phyloP scores from a whole-genome alignment of 352 stramenopile genomes.

The Phytopythium boreale region DNA sequence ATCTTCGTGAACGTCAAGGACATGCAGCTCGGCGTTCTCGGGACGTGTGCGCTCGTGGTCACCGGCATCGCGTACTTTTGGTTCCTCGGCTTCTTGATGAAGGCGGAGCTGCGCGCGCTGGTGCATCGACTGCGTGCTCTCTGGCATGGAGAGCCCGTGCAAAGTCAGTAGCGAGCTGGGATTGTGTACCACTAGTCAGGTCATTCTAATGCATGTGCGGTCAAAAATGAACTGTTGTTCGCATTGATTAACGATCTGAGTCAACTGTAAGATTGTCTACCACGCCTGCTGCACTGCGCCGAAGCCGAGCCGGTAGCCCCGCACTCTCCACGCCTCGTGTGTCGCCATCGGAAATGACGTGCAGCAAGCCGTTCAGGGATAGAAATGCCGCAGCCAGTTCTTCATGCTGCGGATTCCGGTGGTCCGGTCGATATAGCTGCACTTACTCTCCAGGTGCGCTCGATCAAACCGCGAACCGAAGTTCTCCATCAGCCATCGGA shows the following conservation, averaged over 20 bases:
- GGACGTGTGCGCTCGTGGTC: conserved; percentile 24
- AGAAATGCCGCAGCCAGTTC: too few species aligned
- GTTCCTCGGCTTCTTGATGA: conserved; percentile 68
- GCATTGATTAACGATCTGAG: too few species aligned
- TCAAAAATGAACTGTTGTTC: conserved; percentile 2
- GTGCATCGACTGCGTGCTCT: neutral
- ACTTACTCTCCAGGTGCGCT: neutral
- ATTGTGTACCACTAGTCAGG: neutral
- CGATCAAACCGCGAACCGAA: neutral
- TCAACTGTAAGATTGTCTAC: too few species aligned
- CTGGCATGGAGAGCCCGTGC: conserved; percentile 2
- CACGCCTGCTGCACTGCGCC: too few species aligned
- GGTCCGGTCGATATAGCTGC: too few species aligned
- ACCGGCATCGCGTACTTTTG: conserved; percentile 61
- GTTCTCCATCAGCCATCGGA: neutral
- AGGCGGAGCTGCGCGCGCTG: conserved; percentile 23
- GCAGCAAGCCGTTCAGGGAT: too few species aligned
- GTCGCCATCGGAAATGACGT: too few species aligned
- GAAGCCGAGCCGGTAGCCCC: too few species aligned
- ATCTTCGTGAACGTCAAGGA: conserved; percentile 60
- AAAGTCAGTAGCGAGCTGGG: neutral
- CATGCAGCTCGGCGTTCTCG: conserved; percentile 35
- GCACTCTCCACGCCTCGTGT: too few species aligned
- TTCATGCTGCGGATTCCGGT: too few species aligned
- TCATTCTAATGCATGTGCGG: neutral